These are phyloP conservation scores for Phytopythium helicoides DNA, from an alignment of 352 stramenopile species.

Conservation along the genomic window DNA sequence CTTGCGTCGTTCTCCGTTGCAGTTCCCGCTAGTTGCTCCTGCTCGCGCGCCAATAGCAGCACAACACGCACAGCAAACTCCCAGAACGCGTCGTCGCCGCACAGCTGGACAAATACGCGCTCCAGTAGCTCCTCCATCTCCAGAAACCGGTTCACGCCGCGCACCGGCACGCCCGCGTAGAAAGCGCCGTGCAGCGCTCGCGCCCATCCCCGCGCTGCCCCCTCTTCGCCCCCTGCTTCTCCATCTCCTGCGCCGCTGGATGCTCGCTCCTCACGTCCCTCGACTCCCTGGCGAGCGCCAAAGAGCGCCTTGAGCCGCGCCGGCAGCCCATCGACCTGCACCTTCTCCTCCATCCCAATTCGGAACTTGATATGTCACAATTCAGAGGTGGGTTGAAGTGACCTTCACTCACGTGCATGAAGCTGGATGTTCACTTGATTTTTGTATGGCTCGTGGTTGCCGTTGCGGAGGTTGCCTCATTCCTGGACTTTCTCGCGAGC, in stretches of 20 bases:
- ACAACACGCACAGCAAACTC: slow-evolving; percentile 34
- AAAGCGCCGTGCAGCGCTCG: slow-evolving; percentile 27
- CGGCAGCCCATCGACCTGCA: not conserved
- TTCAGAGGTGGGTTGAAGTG: slow-evolving; percentile 4
- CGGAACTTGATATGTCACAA: too few relatives aligned
- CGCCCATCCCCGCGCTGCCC: slow-evolving; percentile 15
- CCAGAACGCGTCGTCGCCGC: slow-evolving; percentile 20
- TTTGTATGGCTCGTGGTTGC: too few relatives aligned
- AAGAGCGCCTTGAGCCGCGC: slow-evolving; percentile 3
- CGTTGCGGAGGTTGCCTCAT: too few relatives aligned
- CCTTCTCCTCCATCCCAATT: too few relatives aligned
- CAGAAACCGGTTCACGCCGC: slow-evolving; percentile 47
- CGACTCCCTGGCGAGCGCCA: not conserved
- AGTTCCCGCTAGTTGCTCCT: not conserved
- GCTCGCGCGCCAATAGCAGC: slow-evolving; percentile 31
- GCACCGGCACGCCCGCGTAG: slow-evolving; percentile 13
- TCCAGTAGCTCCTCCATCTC: slow-evolving; percentile 41
- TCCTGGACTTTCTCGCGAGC: too few relatives aligned
- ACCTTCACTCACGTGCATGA: slow-evolving; percentile 3
- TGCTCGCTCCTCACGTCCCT: too few relatives aligned
- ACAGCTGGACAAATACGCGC: slow-evolving; percentile 23
- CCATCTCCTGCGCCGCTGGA: rapidly evolving
- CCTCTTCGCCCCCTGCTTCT: not conserved
- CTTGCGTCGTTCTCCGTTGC: not conserved
- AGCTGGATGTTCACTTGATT: not conserved